Evolutionary conservation across 495 filamentous ascomycete species (phyloP), one percentile per base, ranked within the genome.

Genomic region (Tuber magnatum): DNA sequence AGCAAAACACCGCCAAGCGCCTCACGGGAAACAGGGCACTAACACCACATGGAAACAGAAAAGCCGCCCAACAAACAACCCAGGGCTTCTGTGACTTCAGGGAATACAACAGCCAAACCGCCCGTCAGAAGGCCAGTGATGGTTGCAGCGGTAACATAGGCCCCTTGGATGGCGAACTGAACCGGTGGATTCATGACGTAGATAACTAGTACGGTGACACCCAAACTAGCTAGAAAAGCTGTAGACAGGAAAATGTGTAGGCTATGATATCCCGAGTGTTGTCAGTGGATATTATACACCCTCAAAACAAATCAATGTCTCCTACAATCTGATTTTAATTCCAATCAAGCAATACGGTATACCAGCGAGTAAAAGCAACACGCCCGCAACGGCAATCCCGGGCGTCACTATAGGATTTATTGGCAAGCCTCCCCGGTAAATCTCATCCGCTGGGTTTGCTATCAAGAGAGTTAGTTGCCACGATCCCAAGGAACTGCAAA

Each of bases 111-210:
- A 0, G 94, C 89, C 12, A 92, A 83, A 24, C 86, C 91, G 10
- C 94, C 94, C 73, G 97, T 89, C 38, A 94, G 87, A 2, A 90
- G 75, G 8, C 94, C 94, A 8, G 94, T 91, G 75, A 93, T 85
- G 51, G 90, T 87, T 24, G 88, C 89, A 16, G 93, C 94, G 6
- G 95, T 92, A 38, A 98, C 88, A 81, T 95, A 97, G 41, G 90
- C 94, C 61, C 94, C 94, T 83, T 97, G 92, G 12, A 97, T 86
- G 0, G 89, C 93, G 80, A 91, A 84, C 76, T 84, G 87, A 69
- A 97, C 88, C 0, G 94, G 94, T 2, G 90, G 91, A 71, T 86
- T 90, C 91, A 94, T 95, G 69, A 97, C 91, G 81, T 97, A 98
- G 68, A 95, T 83, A 76, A 98, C 94, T 14, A 98, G 84, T 35